Evolutionary conservation across 805 yeast species (phyloP), one percentile per base, ranked within the genome.

Genomic region (Teunomyces lycoperdinae): DNA sequence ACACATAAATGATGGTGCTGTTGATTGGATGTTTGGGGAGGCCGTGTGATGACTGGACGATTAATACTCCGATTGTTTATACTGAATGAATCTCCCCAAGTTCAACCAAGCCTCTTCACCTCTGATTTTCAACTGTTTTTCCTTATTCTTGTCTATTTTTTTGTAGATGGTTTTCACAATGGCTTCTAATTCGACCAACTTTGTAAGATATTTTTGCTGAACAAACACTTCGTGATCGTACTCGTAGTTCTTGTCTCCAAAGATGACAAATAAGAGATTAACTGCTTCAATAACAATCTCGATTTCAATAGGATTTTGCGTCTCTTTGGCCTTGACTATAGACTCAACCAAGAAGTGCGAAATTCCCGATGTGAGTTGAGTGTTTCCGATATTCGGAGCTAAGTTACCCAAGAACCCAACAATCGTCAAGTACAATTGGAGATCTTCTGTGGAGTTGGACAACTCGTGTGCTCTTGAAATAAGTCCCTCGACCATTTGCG

Each of bases 161-260:
- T 84, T 86, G 58, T 83, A 78, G 41, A 72, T 65, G 3, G 75
- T 66, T 53, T 77, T 80, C 47, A 85, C 68, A n/a, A 67, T 67
- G 8, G 81, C 77, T 42, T 72, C 64, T 8, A 79, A 60, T 17
- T 65, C 63, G 46, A 64, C 60, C 39, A 89, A 69, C 11, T 64
- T 60, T 1, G 57, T 47, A 32, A 80, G 58, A 55, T 81, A 78
- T 7, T 75, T 71, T 14, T 76, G 75, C 8, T 74, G 62, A 24
- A 85, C 87, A 63, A 85, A 92, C 1, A 87, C 78, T 3, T 81
- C 80, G 24, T 64, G 68, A 61, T 89, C 96, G 58, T 89, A 90
- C 11, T 72, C 77, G 56, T 74, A 85, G 4, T 63, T 68, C 32
- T 77, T 77, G 67, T 94, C 98, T 10, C 87, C 87, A 66, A 85